These are phyloP conservation scores for Angophora floribunda DNA, from an alignment of 345 rosid species.

Conservation along the genomic window DNA sequence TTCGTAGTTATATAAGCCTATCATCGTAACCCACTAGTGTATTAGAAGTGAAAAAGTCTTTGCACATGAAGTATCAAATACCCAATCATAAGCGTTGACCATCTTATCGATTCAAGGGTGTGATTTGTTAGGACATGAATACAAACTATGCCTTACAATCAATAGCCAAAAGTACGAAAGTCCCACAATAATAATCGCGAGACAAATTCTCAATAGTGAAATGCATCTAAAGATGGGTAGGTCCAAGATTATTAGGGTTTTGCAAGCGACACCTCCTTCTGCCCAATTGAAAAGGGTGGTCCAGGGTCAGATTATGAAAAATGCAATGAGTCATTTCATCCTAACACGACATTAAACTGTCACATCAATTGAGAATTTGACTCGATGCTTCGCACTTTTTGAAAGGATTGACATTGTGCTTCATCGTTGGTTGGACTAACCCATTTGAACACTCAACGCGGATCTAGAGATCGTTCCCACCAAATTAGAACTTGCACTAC, in stretches of 20 bases:
- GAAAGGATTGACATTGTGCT: neutral
- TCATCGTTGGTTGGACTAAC: neutral
- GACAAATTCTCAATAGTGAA: neutral
- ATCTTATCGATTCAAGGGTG: neutral
- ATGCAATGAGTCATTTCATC: neutral
- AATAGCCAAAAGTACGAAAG: neutral
- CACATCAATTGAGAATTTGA: neutral
- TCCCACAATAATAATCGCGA: neutral
- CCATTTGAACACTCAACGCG: neutral
- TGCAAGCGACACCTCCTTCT: neutral
- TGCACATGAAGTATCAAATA: neutral
- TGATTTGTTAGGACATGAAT: neutral
- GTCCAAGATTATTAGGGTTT: neutral
- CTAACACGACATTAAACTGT: neutral
- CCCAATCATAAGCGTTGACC: rapidly evolving
- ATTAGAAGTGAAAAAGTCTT: neutral
- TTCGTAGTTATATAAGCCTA: neutral
- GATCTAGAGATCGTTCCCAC: neutral
- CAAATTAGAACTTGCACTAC: neutral
- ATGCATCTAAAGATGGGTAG: constrained; percentile 13
- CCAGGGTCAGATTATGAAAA: neutral
- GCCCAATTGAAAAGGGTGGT: neutral
- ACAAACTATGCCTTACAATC: neutral
- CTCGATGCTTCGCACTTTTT: neutral
- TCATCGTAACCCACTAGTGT: rapidly evolving